Evolutionary conservation across 2,329 filamentous ascomycete species (phyloP), one percentile per base, ranked within the genome.

Genomic region (Penicillium expansum): DNA sequence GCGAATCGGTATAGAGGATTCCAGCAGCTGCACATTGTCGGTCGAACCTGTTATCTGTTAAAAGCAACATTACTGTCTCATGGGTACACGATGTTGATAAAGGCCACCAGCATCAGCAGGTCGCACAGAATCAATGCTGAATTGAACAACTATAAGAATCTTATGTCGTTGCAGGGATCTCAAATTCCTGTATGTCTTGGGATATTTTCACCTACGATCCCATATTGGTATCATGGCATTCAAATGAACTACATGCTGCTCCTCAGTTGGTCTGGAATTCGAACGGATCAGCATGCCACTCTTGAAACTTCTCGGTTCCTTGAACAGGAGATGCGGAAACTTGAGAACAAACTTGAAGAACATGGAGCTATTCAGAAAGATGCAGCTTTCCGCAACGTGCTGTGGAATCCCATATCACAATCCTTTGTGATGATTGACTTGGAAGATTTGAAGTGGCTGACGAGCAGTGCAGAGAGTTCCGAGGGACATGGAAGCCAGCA

Each of bases 71-170:
- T 72, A 13, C 48, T 64, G 11, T 67, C 59, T 18, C 58, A 63
- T 30, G 64, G 63, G 41, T 73, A 72, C 14, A 72, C 66, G 18
- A 56, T 71, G 18, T 55, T 68, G 4, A 67, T 69, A 24, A 71
- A 71, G 53, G 67, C 66, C 29, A 70, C 62, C 1, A 59, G 52
- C 2, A 4, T 20, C 20, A 58, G 61, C 10, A 66, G 60, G 55
- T 30, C 66, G 41, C 55, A 58, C 53, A 48, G 35, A 47, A 62
- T 70, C 55, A 27, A 59, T 61, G 49, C 50, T 27, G 67, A 71
- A 55, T 53, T 58, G 8, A 39, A 62, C 8, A 68, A 67, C 58
- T 71, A 73, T 58, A 22, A 48, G 27, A 38, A 44, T 27, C 62
- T 71, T 11, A 38, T 38, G 20, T 44, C 29, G 24, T 24, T 71